Evolutionary conservation across 2,329 filamentous ascomycete genomes (phyloP), one percentile per base, ranked within the genome.

Genomic region (Aspergillus flavus): DNA sequence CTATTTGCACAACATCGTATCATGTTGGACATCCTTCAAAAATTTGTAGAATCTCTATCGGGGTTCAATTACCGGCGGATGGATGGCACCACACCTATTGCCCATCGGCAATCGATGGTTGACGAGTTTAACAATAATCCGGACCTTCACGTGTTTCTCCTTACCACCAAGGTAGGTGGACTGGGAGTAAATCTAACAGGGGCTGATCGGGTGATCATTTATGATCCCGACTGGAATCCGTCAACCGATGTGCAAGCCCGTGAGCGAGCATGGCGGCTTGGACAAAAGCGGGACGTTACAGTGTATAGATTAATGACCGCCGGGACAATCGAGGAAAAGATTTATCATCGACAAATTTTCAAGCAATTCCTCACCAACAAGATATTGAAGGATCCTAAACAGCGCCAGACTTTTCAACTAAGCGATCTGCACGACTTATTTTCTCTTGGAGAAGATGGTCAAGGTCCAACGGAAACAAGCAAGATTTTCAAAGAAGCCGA

Each of bases 241-340:
- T 97, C 94, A 0, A 98, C 94, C 0, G 95, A 99, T 73, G 84
- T 97, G 30, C 95, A 99, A 79, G 95, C 95, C 19, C 89, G 95
- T 55, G 95, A 99, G 78, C 87, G 95, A 72, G 95, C 96, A 6
- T 99, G 95, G 95, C 89, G 95, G 62, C 82, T 99, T 2, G 95
- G 95, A 0, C 95, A 99, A 80, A 97, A 96, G 77, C 90, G 91
- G 59, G 93, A 97, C 55, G 95, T 99, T 32, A 94, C 93, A 5
- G 97, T 99, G 26, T 99, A 97, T 76, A 91, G 96, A 41, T 84
- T 99, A n/a, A 96, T 99, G 91, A 97, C 93, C 4, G 93, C 94
- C 6, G 95, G 95, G 1, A 99, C 96, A 0, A 99, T 99, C 28
- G 95, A 99, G 75, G 95, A 99, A 78, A 99, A 99, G 81, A 99